Evolutionary conservation across 2,329 filamentous ascomycete species (phyloP).

Genomic region (Fusarium buxicola): DNA sequence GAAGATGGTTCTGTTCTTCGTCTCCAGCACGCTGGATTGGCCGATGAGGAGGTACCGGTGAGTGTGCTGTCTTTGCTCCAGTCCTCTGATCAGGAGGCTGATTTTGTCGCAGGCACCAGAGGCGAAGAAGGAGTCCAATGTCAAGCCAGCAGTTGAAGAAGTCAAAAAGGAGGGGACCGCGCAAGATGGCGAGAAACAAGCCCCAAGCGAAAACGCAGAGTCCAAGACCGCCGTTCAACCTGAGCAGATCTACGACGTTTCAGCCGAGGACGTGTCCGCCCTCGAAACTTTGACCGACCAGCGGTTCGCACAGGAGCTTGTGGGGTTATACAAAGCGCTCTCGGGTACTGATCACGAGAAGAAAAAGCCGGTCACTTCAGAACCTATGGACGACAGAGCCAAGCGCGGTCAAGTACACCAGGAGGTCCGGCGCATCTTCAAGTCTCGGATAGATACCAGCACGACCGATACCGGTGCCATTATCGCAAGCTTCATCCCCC

Average conservation of each 20-base stretch:
- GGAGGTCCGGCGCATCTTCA: conserved; percentile 82
- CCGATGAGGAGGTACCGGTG: conserved; percentile 34
- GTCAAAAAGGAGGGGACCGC: conserved; percentile 30
- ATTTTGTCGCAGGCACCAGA: conserved; percentile 26
- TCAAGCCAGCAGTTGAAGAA: conserved; percentile 18
- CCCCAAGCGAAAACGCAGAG: conserved; percentile 34
- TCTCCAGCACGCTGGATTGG: conserved; percentile 63
- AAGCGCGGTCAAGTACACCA: conserved; percentile 63
- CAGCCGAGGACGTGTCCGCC: conserved; percentile 49
- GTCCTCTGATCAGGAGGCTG: conserved; percentile 10
- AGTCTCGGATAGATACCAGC: conserved; percentile 79
- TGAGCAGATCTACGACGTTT: conserved; percentile 45
- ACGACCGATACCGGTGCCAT: conserved; percentile 71
- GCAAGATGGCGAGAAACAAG: conserved; percentile 27
- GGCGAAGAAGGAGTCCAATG: conserved; percentile 30
- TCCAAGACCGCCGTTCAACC: conserved; percentile 31
- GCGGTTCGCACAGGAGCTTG: conserved; percentile 54
- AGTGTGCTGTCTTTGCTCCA: not conserved
- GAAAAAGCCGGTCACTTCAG: conserved; percentile 53
- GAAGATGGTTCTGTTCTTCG: conserved; percentile 82
- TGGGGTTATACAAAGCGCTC: conserved; percentile 55
- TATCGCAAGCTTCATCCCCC: conserved; percentile 73
- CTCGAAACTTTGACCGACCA: conserved; percentile 56
- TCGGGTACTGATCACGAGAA: conserved; percentile 46
- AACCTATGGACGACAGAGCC: conserved; percentile 57